Base-by-base conservation (phyloP, 2,329 filamentous ascomycete species). In the Alternaria sp. region DNA sequence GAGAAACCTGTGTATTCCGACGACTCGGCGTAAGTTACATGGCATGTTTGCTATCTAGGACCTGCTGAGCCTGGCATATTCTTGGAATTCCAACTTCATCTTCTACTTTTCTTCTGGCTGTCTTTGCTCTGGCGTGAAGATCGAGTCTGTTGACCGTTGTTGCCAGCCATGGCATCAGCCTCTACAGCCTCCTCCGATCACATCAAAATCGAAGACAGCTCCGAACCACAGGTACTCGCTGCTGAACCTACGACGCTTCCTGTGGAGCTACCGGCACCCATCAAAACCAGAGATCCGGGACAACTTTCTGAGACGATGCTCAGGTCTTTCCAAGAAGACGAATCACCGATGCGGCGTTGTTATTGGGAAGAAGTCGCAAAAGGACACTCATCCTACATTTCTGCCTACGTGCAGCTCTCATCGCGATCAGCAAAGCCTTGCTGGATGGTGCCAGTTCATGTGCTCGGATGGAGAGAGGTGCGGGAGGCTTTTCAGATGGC, bases 391-490 rank as follows among this genome's bases (percentile, higher is more conserved):
- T 16, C 69, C 71, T 0, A 75, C 70, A 0, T 73, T 60, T 30
- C 64, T 76, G 5, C 72, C 73, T 1, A 76, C 72, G 3, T 76
- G 74, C 59, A 60, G 66, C 38, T 56, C 66, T 12, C 73, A 75
- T 51, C 70, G 64, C 54, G 68, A 75, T 39, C 73, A 76, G 39
- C 61, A 67, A 41, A 69, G 54, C 34, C 68, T 65, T 32, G 70
- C 71, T 1, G 73, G 72, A 9, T 67, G 67, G 63, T 76, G 73
- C 44, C 66, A 74, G 43, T 70, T 67, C 51, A 56, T 57, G 28
- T 36, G 59, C 9, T 7, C 36, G 5, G 56, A 63, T 39, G 68
- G 69, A n/a, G 62, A 68, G n/a, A 67, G 51, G 55, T 76, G 74
- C 41, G 66, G 62, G n/a, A 61, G 63, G 11, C 51, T 73, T 8